Conservation (phyloP, 345 rosid genomes). For the Salix viminalis region DNA sequence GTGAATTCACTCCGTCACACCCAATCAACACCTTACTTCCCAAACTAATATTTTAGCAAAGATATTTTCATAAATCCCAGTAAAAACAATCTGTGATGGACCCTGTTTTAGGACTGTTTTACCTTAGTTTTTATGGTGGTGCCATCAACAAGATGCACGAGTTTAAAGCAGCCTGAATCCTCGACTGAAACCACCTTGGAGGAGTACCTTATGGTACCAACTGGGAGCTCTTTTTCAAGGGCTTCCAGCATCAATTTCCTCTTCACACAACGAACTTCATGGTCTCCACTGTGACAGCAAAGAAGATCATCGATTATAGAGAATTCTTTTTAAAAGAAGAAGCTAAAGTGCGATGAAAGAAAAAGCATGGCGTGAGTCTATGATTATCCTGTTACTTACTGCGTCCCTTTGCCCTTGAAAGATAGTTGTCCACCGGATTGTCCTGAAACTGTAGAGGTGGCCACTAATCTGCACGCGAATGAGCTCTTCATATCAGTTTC, state of each 20-base stretch:
- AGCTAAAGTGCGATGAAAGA: no score
- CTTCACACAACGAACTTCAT: constrained; percentile 48
- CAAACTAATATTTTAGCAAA: no score
- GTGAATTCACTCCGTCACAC: constrained; percentile 68
- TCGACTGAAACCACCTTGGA: constrained; percentile 61
- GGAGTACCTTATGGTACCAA: constrained; percentile 55
- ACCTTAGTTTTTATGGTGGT: constrained; percentile 61
- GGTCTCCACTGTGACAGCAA: constrained; percentile 28
- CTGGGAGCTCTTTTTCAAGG: constrained; percentile 50
- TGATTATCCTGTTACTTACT: constrained; percentile 23
- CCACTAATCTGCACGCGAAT: constrained; percentile 30
- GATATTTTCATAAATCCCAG: no score
- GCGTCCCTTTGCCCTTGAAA: constrained; percentile 17
- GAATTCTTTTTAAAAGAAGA: no score
- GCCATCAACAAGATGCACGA: constrained; percentile 57
- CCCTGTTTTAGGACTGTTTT: neutral
- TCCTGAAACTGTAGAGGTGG: constrained; percentile 20
- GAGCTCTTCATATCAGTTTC: no score
- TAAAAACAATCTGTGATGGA: no score
- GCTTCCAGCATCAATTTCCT: constrained; percentile 56
- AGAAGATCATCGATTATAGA: neutral
- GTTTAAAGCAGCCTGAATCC: constrained; percentile 46
- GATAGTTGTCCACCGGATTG: neutral
- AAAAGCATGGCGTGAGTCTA: neutral
- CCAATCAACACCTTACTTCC: constrained; percentile 51